Evolutionary conservation across 1,284 basidiomycete species (phyloP), one percentile per base, ranked within the genome.

Genomic region (Megacollybia platyphylla): DNA sequence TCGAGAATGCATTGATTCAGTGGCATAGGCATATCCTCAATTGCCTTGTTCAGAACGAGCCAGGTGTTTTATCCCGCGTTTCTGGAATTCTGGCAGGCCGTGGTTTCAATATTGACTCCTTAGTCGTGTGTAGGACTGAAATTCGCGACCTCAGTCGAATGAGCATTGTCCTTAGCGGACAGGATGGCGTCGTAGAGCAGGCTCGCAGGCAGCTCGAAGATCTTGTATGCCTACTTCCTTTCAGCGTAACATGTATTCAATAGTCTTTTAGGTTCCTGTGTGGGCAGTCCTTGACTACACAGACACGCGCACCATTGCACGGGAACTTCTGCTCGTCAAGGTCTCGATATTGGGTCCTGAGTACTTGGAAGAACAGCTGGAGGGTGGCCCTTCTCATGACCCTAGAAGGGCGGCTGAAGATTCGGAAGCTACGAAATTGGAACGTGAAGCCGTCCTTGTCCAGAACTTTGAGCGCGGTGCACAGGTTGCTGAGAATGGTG

Each of bases 11-110:
- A 40, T 45, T 50, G 30, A 49, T 38, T 17, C 28, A 52, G 47
- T 50, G 20, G 20, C 26, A 47, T 57, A 87, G 92, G 59, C 96
- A 98, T 59, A 80, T 94, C 46, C 75, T 99, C 51, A 98, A 98
- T 68, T 97, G 93, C 63, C 79, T 99, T 48, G 96, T 99, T 5
- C 96, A 99, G 65, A 97, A 99, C 60, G 96, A 99, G 65, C 96
- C 96, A 2, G 96, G 96, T 60, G 96, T 99, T 13, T 74, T 99
- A 15, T 97, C 94, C 17, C 85, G 96, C 51, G 93, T 99, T 1
- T 94, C 94, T 4, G 96, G 96, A 49, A 97, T 94, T 52, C 76
- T 99, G 26, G 96, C 96, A 17, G 96, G 90, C 34, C 73, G 96
- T 51, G 96, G 96, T 1, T 97, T 98, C 73, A 99, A 99, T 71